Base-by-base conservation (phyloP, 768 basidiomycete species). In the Saitozyma podzolica region DNA sequence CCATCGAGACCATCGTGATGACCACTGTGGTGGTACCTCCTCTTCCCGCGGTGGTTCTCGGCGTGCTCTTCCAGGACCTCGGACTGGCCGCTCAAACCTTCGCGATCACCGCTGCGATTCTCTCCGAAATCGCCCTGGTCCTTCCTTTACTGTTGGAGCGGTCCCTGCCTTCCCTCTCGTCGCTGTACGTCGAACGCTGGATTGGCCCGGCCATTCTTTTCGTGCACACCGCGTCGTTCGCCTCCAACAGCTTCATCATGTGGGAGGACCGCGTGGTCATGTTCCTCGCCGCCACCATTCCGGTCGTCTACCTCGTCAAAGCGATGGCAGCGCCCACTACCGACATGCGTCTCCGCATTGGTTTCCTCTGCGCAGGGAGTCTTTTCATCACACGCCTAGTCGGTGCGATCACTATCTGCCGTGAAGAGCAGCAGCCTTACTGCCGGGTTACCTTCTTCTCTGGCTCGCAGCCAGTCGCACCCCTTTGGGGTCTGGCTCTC, bases 181-280 rank as follows among this genome's bases (percentile, higher is more conserved):
- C 42, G 8, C 37, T 61, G 19, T 45, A 47, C 9, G 56, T 76
- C 58, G 62, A 70, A 50, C 57, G 66, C n/a, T 65, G 57, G 17
- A 68, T 77, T 50, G 78, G 74, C 5, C 75, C 79, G 6, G 37
- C 74, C n/a, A 54, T 80, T 14, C 62, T 78, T 29, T 29, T 78
- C 59, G 81, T 92, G 2, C 93, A 98, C 70, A 80, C 87, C 1
- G 58, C 89, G 4, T 82, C 88, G 8, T 95, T 95, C 80, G 85
- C 88, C 14, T 95, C 93, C 29, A 98, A 98, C 82, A 96, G 93
- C 0, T 95, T 91, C 82, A 91, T 90, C n/a, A 85, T 98, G 78
- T 97, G 93, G 92, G 96, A 99, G 84, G 94, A 97, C 76, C 85
- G 85, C 40, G 82, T 91, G 59, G 83, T 89, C 10, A 85, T 87